phyloP scores from a whole-genome alignment of 371 early-diverging fungal species.

The Mortierella sp. region DNA sequence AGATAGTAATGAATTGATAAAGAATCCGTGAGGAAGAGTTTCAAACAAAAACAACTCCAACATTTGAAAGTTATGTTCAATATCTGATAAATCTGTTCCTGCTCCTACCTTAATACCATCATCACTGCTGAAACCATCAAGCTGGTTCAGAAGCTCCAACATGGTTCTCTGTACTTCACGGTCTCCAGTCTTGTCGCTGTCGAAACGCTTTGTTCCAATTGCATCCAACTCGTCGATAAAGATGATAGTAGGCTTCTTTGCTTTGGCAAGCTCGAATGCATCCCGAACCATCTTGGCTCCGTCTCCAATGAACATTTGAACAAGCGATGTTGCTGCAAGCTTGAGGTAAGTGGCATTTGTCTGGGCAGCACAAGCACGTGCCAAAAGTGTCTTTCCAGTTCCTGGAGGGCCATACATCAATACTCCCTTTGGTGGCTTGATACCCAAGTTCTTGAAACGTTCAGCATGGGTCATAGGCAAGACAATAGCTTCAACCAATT shows the following conservation, averaged over 20 bases:
- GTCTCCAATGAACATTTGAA: conserved; percentile 99
- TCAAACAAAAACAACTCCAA: neutral
- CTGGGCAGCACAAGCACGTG: conserved; percentile 98
- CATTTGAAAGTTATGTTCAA: neutral
- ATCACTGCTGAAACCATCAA: conserved; percentile 98
- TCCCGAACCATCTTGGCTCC: conserved; percentile 99
- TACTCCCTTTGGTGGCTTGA: conserved; percentile 98
- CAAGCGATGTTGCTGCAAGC: conserved; percentile 98
- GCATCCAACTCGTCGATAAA: conserved; percentile 99
- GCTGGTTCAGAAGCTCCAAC: conserved; percentile 99
- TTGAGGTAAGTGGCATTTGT: conserved; percentile 98
- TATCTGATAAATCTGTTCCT: neutral
- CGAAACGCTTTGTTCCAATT: conserved; percentile 99
- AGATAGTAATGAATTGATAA: neutral
- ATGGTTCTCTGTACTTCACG: conserved; percentile 99
- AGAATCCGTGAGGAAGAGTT: neutral
- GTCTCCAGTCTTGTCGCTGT: conserved; percentile 98
- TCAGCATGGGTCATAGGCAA: conserved; percentile 99
- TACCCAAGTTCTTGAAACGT: conserved; percentile 96
- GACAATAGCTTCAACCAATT: conserved; percentile 99
- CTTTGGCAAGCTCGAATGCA: conserved; percentile 98
- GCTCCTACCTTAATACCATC: conserved; percentile 92
- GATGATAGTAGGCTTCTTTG: conserved; percentile 99
- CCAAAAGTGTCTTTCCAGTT: conserved; percentile 97
- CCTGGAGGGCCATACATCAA: conserved; percentile 99